These are phyloP conservation scores for Aspergillus wentii DNA, from an alignment of 495 filamentous ascomycete species.

Conservation along the genomic window DNA sequence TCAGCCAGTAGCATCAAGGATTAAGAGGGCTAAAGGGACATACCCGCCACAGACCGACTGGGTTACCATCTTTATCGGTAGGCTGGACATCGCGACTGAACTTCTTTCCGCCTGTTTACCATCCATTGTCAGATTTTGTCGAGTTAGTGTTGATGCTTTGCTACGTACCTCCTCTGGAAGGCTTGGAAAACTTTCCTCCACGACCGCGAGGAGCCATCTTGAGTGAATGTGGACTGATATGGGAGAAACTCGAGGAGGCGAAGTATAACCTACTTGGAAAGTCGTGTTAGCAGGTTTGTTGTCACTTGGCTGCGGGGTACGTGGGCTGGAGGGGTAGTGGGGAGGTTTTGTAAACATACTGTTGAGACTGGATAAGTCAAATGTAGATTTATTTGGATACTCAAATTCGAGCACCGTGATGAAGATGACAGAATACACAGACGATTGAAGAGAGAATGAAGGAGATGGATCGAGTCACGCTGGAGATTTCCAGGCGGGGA, in stretches of 20 bases:
- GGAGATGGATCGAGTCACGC: background rate
- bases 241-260: too few relatives aligned
- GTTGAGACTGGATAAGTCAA: too few relatives aligned
- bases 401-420: too few relatives aligned
- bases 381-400: too few relatives aligned
- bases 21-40: conserved; percentile 12
- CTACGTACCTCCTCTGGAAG: conserved; percentile 76
- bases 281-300: too few relatives aligned
- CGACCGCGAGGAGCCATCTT: conserved; percentile 57
- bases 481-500: conserved; percentile 4
- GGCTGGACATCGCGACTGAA: conserved; percentile 88
- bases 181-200: conserved; percentile 92
- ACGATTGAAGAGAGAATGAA: background rate
- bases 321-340: too few relatives aligned
- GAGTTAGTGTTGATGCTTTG: conserved; percentile 1
- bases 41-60: conserved; percentile 72
- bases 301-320: too few relatives aligned
- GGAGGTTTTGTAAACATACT: too few relatives aligned
- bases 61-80: conserved; percentile 77
- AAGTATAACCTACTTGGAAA: too few relatives aligned
- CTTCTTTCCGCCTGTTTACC: conserved; percentile 73
- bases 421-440: background rate
- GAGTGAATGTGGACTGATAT: too few relatives aligned
- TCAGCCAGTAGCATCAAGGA: too few relatives aligned
- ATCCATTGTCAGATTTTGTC: conserved; percentile 8